Evolutionary conservation across 306 rosid species (phyloP).

Genomic region (Echinosophora koreensis): DNA sequence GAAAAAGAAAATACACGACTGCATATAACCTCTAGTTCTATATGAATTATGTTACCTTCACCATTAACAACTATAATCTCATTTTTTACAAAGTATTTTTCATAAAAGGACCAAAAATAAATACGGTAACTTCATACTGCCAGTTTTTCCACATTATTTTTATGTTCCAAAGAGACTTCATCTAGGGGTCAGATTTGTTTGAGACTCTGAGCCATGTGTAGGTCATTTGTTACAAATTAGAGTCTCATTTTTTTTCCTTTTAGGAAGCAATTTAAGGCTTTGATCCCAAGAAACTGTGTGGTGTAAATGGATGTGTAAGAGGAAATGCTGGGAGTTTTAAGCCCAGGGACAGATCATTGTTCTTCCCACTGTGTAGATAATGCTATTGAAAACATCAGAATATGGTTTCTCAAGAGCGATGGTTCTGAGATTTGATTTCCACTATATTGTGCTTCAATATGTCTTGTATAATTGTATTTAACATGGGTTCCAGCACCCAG

Average conservation of each 20-base stretch:
- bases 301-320: conserved; percentile 3
- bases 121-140: conserved; percentile 15
- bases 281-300: background rate
- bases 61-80: background rate
- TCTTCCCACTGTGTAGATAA: conserved; percentile 19
- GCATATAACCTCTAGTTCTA: background rate
- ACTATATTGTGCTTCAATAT: conserved; percentile 26
- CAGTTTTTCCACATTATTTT: background rate
- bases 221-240: background rate
- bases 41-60: background rate
- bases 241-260: background rate
- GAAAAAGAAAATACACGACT: background rate
- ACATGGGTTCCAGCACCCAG: background rate
- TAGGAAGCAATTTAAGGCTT: background rate
- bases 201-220: background rate
- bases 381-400: conserved; percentile 19
- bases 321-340: conserved; percentile 12
- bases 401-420: conserved; percentile 11
- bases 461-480: background rate
- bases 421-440: conserved; percentile 30
- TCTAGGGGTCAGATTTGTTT: conserved; percentile 22
- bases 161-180: background rate
- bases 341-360: background rate
- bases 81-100: conserved; percentile 3
- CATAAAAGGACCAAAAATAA: background rate